Evolutionary conservation across 2,329 filamentous ascomycete species (phyloP).

Genomic region (Penicillium aurantiogriseum): DNA sequence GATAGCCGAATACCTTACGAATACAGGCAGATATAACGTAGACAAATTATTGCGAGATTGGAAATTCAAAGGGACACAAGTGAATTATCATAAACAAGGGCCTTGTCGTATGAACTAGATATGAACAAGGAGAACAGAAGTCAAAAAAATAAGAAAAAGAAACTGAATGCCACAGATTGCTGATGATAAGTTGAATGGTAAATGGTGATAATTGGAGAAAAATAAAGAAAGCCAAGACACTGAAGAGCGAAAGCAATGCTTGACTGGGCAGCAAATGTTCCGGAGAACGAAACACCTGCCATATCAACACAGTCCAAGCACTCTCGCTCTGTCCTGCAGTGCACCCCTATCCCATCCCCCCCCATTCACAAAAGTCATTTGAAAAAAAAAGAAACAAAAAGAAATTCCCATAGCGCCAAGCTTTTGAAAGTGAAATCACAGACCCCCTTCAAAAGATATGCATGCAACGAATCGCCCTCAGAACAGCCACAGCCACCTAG

Average conservation of each 20-base stretch:
- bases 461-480: constrained; percentile 13
- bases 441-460: constrained; percentile 11
- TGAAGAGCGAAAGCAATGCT: background rate
- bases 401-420: constrained; percentile 36
- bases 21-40: background rate
- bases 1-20: background rate
- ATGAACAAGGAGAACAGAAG: background rate
- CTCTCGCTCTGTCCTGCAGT: constrained; percentile 24
- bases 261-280: background rate
- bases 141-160: background rate
- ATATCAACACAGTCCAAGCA: background rate
- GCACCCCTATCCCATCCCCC: constrained; percentile 6
- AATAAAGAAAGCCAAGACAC: constrained; percentile 4
- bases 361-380: background rate
- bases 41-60: background rate
- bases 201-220: constrained; percentile 13
- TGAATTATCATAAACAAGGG: background rate
- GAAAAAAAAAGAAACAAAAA: background rate
- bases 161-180: background rate
- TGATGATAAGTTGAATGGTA: background rate
- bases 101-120: background rate
- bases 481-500: constrained; percentile 6
- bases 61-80: background rate
- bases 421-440: constrained; percentile 31
- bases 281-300: background rate